These are phyloP conservation scores for Lasiodiplodia gonubiensis DNA, from an alignment of 2,329 filamentous ascomycete genomes.

Conservation along the genomic window DNA sequence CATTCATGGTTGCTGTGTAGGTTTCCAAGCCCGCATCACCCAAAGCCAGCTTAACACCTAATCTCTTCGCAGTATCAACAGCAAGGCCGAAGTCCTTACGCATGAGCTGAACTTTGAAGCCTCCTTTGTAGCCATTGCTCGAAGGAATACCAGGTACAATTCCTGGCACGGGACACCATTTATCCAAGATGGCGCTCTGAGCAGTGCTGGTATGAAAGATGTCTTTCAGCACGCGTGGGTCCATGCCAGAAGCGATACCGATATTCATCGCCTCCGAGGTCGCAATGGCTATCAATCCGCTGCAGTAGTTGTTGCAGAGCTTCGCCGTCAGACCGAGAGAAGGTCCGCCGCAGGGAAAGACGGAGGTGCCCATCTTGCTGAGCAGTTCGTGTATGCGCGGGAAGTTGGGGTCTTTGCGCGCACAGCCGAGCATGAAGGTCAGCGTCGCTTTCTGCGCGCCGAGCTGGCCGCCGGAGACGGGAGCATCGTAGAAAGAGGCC, in stretches of 20 bases:
- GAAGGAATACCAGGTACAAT: conserved; percentile 40
- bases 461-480: conserved; percentile 59
- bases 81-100: conserved; percentile 64
- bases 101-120: conserved; percentile 66
- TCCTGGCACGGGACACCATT: conserved; percentile 58
- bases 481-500: conserved; percentile 59
- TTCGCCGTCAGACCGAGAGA: conserved; percentile 64
- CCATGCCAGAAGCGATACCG: conserved; percentile 63
- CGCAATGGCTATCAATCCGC: conserved; percentile 64
- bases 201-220: conserved; percentile 60
- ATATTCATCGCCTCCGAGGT: conserved; percentile 65
- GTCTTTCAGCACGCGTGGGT: conserved; percentile 59
- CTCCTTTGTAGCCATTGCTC: conserved; percentile 57
- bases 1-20: conserved; percentile 59
- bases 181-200: conserved; percentile 59
- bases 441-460: conserved; percentile 60
- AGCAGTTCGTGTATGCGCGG: conserved; percentile 53
- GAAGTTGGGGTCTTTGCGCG: conserved; percentile 53
- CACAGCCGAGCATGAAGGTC: conserved; percentile 62
- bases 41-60: conserved; percentile 58
- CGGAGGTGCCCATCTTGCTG: conserved; percentile 58
- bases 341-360: conserved; percentile 63
- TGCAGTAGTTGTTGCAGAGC: conserved; percentile 67
- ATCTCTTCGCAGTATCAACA: conserved; percentile 59
- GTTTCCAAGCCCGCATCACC: conserved; percentile 57